Base-by-base conservation (phyloP, 208 protist genomes). In the Trypanosomatidae sp. region DNA sequence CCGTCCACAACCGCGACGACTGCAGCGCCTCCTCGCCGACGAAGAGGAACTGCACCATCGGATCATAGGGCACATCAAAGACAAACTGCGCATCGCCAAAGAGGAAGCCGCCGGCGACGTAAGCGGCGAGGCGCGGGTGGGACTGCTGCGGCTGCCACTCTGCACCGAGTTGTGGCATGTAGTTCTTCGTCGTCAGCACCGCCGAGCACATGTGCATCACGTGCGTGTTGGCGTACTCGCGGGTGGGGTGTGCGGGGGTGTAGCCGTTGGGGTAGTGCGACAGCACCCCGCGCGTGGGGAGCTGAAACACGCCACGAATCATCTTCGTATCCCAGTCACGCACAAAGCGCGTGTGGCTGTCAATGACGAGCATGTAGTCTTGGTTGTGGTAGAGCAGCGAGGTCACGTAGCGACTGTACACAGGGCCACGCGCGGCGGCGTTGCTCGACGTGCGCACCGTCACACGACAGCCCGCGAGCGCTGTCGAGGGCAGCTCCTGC, bases 21-120 rank as follows among this genome's bases (percentile, higher is more conserved):
- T 91, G 91, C 30, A 87, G 43, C 19, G 82, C 84, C 53, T 95
- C 88, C 55, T 97, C 92, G 4, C 92, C 92, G 43, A 95, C 90
- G 60, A 97, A 97, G 7, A 97, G 41, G 58, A 91, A 92, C 6
- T 71, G 71, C 33, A 97, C 66, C 52, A 92, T 79, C 6, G 92
- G 90, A 58, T 96, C 92, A 60, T 96, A 96, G 1, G 89, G 92
- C 6, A 79, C 76, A 27, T 90, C 77, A 20, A 74, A 54, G 11
- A 82, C 50, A 56, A 73, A 83, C 60, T 69, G 61, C 8, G 71
- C 66, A 44, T 86, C 68, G 2, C 71, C 79, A 57, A 88, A 88
- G 42, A 88, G 67, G 51, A 75, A 87, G 10, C 80, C 76, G 18
- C 73, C 79, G 2, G 76, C 79, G 4, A 73, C 73, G 49, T 77